phyloP scores from a whole-genome alignment of 1,284 basidiomycete species.

The Ganoderma meredithae region DNA sequence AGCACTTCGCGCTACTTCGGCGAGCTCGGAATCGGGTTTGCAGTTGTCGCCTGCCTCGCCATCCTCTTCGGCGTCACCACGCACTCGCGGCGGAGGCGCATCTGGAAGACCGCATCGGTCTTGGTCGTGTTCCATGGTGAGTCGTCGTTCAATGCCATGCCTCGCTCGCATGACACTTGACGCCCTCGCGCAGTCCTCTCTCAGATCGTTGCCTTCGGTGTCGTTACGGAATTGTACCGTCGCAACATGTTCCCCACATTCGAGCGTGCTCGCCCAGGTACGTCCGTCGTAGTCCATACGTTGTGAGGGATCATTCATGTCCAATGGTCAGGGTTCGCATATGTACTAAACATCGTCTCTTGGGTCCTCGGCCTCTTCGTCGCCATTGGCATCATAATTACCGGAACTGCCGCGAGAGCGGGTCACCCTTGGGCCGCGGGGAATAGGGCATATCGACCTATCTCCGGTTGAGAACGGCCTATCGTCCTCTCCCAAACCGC shows the following conservation, averaged over 20 bases:
- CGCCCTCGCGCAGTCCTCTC: slow-evolving; percentile 53
- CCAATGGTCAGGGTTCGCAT: slow-evolving; percentile 56
- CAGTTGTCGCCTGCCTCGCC: slow-evolving; percentile 60
- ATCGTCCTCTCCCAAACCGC: not conserved
- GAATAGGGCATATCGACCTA: slow-evolving; percentile 69
- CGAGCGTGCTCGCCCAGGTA: slow-evolving; percentile 66
- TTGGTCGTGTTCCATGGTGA: slow-evolving; percentile 67
- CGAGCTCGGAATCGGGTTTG: slow-evolving; percentile 70
- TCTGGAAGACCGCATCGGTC: slow-evolving; percentile 76
- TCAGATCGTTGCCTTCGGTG: slow-evolving; percentile 66
- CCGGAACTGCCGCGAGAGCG: slow-evolving; percentile 70
- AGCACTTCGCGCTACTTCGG: slow-evolving; percentile 70
- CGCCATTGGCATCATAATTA: slow-evolving; percentile 60
- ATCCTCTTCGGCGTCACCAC: slow-evolving; percentile 76
- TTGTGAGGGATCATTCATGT: slow-evolving; percentile 2
- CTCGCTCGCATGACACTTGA: slow-evolving; percentile 3
- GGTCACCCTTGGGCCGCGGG: slow-evolving; percentile 81
- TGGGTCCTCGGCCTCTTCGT: slow-evolving; percentile 67
- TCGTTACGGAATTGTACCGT: slow-evolving; percentile 70
- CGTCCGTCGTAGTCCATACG: slow-evolving; percentile 26
- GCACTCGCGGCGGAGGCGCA: slow-evolving; percentile 71
- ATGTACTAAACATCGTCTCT: slow-evolving; percentile 62
- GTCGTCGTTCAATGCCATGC: slow-evolving; percentile 25
- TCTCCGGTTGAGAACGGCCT: slow-evolving; percentile 41
- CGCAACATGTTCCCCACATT: slow-evolving; percentile 57